Evolutionary conservation across 257 asterid species (phyloP), one percentile per base, ranked within the genome.

Genomic region (Linderniella brevidens): DNA sequence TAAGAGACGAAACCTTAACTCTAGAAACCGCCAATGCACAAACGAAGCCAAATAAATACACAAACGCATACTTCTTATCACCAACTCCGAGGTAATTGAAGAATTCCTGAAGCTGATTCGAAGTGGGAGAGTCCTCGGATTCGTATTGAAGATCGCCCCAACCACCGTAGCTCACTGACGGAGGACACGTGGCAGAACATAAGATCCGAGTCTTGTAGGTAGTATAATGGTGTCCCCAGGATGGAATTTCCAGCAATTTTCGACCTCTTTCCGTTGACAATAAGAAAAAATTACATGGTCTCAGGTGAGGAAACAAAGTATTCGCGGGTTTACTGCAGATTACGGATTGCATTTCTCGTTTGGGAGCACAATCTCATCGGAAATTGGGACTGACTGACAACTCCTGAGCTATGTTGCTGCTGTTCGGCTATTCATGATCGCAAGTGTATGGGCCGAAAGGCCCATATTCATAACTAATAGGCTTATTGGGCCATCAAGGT

Each of bases 1-100:
- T 25, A 54, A 87, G 63, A 47, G 92, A 71, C 25, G 95, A 74
- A 51, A 78, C 72, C 69, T 62, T 79, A 39, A 82, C 71, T 59
- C 95, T 79, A 59, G 84, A 79, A 55, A 87, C 60, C 8, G 83
- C 92, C 69, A 82, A 60, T 18, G 97, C 95, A 58, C 95, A 79
- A 49, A 82, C 68, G 63, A 87, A 80, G 4, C 97, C 97, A 59
- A 83, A 71, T 35, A 80, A 63, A 58, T 73, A 87, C 46, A 87
- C 92, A 61, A 75, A 73, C 15, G 71, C 65, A 59, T 54, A 76
- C 68, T 79, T 86, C 63, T 65, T 79, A 52, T 76, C 92, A 52
- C 64, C 76, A 39, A 82, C 65, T 55, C 97, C 93, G 9, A 74
- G 56, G 4, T 77, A 81, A 54, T 58, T 54, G 49, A 81, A 65